Evolutionary conservation across 805 yeast species (phyloP), one percentile per base, ranked within the genome.

Genomic region (Wickerhamomyces queroliae): DNA sequence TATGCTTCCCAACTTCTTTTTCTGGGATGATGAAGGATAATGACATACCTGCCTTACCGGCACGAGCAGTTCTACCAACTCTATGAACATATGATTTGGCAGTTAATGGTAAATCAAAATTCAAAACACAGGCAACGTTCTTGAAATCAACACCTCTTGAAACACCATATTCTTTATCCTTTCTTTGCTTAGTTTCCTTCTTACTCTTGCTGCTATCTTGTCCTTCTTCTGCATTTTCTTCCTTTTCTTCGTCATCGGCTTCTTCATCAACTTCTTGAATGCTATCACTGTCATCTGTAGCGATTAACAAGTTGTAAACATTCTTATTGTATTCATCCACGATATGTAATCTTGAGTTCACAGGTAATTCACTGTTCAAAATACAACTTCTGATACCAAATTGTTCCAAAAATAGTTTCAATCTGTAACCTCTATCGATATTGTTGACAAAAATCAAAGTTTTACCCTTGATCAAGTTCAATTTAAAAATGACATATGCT

Each of bases 41-140:
- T 0, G 98, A 85, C 76, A 88, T 90, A 42, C 99, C 99, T 2
- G 93, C 73, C 58, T 87, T 89, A 39, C 96, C 96, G 7, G 96
- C 98, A 64, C 99, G 80, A 5, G 99, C 99, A 5, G 99, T 93
- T 68, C 99, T 80, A 37, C 99, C 99, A 27, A 93, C 77, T 58
- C 99, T 76, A 62, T 93, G 99, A 23, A 88, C 81, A 58, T 93
- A 93, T 3, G 95, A 78, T 57, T 83, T 84, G 5, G 97, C 81
- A 9, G 95, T 80, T 4, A 86, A 75, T 30, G 99, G 99, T 51
- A 93, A 68, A 59, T 93, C 99, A 60, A 93, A 93, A 63, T 93
- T 93, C 48, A 93, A 68, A 7, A 93, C 99, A 66, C 98, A 93
- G 8, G 97, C 93, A 43, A 93, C 98, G 53, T 93, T 91, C 53